Base-by-base conservation (phyloP, 2,329 filamentous ascomycete genomes). In the Endothia cerciana region DNA sequence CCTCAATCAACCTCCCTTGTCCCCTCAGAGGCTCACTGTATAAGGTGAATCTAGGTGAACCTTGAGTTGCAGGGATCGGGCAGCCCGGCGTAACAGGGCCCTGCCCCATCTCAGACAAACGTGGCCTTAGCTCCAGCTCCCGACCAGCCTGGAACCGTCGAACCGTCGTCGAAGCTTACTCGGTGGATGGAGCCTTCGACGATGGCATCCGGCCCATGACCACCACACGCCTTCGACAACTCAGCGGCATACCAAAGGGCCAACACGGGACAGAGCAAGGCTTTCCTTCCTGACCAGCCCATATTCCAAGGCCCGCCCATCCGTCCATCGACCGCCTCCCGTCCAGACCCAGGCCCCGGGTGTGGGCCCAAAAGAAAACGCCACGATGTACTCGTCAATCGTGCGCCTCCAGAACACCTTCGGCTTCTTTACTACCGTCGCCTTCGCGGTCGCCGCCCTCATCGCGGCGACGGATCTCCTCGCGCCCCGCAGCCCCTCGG, bases 351-450 rank as follows among this genome's bases (percentile, higher is more conserved):
- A 43, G 41, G n/a, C 25, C 47, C 47, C n/a, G n/a, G n/a, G 33
- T 10, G 6, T 2, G 49, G 36, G 57, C 58, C 19, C 2, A 15
- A 10, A 41, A 2, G 15, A 25, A 49, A 13, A 60, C 22, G 66
- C 75, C 81, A 84, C 68, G 68, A 98, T 99, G 95, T 90, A 97
- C 80, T 96, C 92, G 75, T 87, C 91, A 57, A 80, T 97, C 59
- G 93, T 91, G 69, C 92, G 95, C 72, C 79, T 90, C 71, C 95
- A 99, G 80, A 94, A 93, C 81, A 90, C 93, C 77, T 99, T 99
- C 77, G 93, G 95, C 78, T 97, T 97, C 87, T 97, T 98, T 84
- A 98, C 95, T 22, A 96, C 93, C 33, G 93, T 97, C 70, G 90
- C 91, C 65, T 95, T 97, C 75, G 87, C 87, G 65, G 86, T 97